These are phyloP conservation scores for Phyllosticta citriasiana DNA, from an alignment of 2,329 filamentous ascomycete genomes.

Conservation along the genomic window DNA sequence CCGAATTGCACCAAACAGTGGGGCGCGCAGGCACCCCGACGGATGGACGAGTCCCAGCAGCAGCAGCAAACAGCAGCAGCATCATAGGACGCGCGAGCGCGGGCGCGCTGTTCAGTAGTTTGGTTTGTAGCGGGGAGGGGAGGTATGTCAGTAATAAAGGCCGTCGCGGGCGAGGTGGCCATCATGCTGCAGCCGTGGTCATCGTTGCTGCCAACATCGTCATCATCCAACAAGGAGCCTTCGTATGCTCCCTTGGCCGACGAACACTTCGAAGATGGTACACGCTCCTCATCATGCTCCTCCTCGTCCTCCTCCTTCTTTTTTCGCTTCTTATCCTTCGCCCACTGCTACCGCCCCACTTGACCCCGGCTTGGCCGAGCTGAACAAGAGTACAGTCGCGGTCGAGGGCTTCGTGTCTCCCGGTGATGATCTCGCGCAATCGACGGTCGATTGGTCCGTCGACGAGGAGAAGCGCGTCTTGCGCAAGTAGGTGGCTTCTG, in stretches of 20 bases:
- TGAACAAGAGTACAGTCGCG: neutral
- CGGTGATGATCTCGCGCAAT: neutral
- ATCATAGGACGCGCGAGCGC: neutral
- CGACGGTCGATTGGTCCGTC: constrained; percentile 9
- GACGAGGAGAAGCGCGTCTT: constrained; percentile 10
- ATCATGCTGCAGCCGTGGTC: neutral
- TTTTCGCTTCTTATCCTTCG: neutral
- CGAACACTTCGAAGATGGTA: neutral
- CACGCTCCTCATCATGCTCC: neutral
- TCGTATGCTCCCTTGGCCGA: neutral
- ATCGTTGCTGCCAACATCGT: neutral
- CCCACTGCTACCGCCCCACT: neutral
- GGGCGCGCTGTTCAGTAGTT: neutral
- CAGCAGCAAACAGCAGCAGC: neutral
- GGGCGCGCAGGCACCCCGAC: neutral
- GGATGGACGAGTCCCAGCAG: too few relatives aligned
- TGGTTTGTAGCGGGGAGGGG: neutral
- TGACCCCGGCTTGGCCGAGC: neutral
- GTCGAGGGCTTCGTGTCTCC: neutral
- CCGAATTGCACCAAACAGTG: neutral
- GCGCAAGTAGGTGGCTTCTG: constrained; percentile 9
- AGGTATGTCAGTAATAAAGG: neutral
- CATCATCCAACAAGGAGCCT: neutral
- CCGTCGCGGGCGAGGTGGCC: neutral
- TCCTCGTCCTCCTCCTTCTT: neutral